phyloP scores from a whole-genome alignment of 2,329 filamentous ascomycete genomes.

The Colletotrichum endophyticum region DNA sequence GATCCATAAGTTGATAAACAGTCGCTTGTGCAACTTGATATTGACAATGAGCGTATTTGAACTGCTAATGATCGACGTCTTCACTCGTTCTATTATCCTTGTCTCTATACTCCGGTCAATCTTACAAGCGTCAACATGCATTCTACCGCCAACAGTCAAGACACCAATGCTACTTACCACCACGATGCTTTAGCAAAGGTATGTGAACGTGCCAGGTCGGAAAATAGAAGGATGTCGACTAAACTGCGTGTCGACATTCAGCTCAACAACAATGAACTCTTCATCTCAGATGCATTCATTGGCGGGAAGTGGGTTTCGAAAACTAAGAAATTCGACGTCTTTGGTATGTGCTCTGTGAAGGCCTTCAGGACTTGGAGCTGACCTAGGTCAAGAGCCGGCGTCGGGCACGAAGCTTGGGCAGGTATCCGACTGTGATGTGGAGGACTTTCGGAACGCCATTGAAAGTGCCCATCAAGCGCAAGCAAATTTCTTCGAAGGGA shows the following conservation, averaged over 20 bases:
- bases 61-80: not conserved
- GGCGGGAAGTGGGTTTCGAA: not conserved
- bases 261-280: not conserved
- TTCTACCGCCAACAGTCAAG: not conserved
- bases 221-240: not conserved
- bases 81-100: not conserved
- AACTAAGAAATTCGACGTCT: not conserved
- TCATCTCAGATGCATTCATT: not conserved
- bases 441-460: constrained; percentile 32
- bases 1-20: not conserved
- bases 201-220: not conserved
- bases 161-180: not conserved
- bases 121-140: not conserved
- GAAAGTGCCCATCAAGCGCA: constrained; percentile 38
- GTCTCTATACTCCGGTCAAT: not conserved
- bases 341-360: not conserved
- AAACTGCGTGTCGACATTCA: not conserved
- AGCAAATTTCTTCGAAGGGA: constrained; percentile 39
- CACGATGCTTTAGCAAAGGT: not conserved
- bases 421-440: constrained; percentile 47
- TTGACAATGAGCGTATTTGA: not conserved
- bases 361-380: not conserved
- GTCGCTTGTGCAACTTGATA: not conserved
- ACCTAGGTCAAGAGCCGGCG: constrained; percentile 46
- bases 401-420: constrained; percentile 52